A percentile compares a stretch with the other conserved stretches of the same genome.
These are phyloP conservation scores for Aureobasidium leucospermi DNA, from an alignment of 2,329 filamentous ascomycete species.

Conservation along the genomic window DNA sequence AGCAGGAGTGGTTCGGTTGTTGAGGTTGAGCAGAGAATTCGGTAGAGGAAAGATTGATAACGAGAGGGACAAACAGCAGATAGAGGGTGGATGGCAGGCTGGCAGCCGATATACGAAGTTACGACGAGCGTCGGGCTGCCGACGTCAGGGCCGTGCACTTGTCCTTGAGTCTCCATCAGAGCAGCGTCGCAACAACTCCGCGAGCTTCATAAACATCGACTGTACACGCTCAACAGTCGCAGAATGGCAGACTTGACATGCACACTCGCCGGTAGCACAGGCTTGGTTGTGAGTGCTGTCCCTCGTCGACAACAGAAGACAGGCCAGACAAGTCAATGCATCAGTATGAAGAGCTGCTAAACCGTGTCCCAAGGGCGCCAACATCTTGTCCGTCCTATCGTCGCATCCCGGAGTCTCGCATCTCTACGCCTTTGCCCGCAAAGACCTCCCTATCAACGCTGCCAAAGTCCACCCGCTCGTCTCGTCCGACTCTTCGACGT, in stretches of 20 bases:
- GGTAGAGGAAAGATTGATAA: not conserved
- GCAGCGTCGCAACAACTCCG: not conserved
- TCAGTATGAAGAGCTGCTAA: constrained; percentile 20
- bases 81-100: not conserved
- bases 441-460: constrained; percentile 46
- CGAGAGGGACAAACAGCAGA: not conserved
- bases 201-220: not conserved
- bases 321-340: not conserved
- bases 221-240: not conserved
- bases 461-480: constrained; percentile 60
- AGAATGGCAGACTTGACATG: constrained; percentile 29
- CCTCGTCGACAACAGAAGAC: not conserved
- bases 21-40: not conserved
- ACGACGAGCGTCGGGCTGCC: not conserved
- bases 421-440: constrained; percentile 60
- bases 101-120: not conserved
- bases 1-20: not conserved
- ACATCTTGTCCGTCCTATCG: constrained; percentile 63
- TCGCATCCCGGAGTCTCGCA: constrained; percentile 44
- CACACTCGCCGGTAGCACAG: constrained; percentile 57
- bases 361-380: constrained; percentile 50
- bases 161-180: not conserved
- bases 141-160: not conserved
- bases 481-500: constrained; percentile 60
- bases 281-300: constrained; percentile 44